These are phyloP conservation scores for Tulasnella calospora DNA, from an alignment of 768 basidiomycete species.

Conservation along the genomic window DNA sequence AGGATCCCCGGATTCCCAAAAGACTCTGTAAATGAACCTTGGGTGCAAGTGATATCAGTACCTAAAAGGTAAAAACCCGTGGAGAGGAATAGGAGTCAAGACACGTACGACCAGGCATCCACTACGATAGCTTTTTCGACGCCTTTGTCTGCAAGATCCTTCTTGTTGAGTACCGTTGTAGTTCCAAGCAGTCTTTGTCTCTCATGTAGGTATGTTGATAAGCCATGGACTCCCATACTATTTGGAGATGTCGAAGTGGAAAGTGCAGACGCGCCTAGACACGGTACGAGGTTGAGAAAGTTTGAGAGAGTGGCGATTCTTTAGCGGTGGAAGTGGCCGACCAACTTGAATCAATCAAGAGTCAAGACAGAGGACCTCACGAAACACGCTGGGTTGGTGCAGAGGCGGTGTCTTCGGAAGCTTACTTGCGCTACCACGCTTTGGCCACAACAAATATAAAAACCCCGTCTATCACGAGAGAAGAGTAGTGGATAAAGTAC, in stretches of 20 bases:
- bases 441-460: background rate
- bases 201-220: constrained; percentile 50
- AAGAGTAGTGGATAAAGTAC: background rate
- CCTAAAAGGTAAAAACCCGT: background rate
- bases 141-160: background rate
- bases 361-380: background rate
- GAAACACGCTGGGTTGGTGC: background rate
- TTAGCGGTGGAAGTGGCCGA: background rate
- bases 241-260: background rate
- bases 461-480: background rate
- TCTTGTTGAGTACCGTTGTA: constrained; percentile 35
- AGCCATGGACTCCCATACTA: constrained; percentile 50
- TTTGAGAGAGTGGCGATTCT: background rate
- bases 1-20: constrained; percentile 55
- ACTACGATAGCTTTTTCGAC: constrained; percentile 53
- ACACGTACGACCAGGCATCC: constrained; percentile 82
- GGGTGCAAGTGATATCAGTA: background rate
- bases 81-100: constrained; percentile 23
- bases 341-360: constrained; percentile 10
- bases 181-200: constrained; percentile 42
- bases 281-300: background rate
- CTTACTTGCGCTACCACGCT: background rate
- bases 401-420: background rate
- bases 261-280: background rate
- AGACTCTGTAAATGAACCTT: constrained; percentile 72